A percentile compares a stretch with the other conserved stretches of the same genome.
Evolutionary conservation across 1,284 basidiomycete species (phyloP).

Genomic region (Rhodotorula sp.): DNA sequence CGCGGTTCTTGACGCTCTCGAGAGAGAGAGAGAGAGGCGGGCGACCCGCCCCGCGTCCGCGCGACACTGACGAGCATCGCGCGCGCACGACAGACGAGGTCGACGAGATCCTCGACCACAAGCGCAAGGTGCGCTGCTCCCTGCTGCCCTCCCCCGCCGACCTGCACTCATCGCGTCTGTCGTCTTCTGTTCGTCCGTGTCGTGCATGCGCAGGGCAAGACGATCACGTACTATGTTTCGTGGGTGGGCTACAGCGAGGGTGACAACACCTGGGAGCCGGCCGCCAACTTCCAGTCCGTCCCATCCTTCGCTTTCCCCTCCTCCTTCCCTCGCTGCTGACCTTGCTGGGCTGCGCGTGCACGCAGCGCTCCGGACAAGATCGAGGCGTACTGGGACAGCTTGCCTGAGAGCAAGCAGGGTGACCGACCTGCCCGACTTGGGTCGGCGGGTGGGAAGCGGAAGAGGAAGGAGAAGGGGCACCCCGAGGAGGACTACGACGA

Average conservation of each 20-base stretch:
- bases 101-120: slow-evolving; percentile 15
- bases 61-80: neutral
- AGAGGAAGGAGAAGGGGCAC: neutral
- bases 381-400: no score
- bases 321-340: no score
- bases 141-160: neutral
- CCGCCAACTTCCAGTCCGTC: slow-evolving; percentile 14
- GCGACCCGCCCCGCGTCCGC: no score
- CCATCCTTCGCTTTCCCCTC: neutral
- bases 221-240: slow-evolving; percentile 16
- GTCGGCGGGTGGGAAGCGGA: neutral
- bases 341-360: no score
- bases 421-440: no score
- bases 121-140: slow-evolving; percentile 6
- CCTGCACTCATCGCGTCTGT: neutral
- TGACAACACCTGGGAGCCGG: slow-evolving; percentile 25
- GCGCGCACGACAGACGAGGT: slow-evolving; percentile 13
- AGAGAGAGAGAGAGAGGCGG: no score
- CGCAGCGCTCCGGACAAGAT: no score
- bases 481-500: neutral
- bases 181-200: no score
- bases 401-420: no score
- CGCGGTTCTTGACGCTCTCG: neutral
- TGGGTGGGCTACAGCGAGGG: slow-evolving; percentile 22
- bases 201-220: neutral